These are phyloP conservation scores for Nannochloropsis oceanica DNA, from an alignment of 108 stramenopile genomes.

Conservation along the genomic window DNA sequence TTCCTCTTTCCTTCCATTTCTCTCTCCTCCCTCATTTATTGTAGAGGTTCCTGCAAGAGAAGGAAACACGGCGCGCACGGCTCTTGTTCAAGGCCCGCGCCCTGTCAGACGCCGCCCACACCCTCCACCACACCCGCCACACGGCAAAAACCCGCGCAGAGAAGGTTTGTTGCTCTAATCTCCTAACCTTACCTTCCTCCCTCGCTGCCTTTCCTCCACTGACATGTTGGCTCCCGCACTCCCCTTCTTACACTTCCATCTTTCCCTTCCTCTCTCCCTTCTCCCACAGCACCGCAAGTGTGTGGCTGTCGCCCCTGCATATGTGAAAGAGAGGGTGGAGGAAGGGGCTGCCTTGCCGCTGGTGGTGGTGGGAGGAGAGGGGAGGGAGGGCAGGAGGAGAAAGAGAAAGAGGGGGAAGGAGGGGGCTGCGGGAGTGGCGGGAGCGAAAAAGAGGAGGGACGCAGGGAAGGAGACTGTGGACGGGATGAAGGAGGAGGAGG, in stretches of 20 bases:
- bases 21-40: no score
- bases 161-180: background rate
- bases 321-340: background rate
- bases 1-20: no score
- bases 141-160: background rate
- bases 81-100: background rate
- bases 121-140: background rate
- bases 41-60: background rate
- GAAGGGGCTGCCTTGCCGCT: background rate
- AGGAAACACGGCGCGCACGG: background rate
- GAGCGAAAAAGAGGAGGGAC: background rate
- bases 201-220: background rate
- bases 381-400: background rate
- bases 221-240: no score
- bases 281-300: background rate
- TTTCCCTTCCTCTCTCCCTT: background rate
- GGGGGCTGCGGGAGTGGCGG: background rate
- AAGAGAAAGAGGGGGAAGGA: background rate
- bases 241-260: background rate
- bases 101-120: background rate
- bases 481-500: background rate
- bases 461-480: background rate
- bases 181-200: background rate
- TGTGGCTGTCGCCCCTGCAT: background rate
- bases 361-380: background rate